Conservation (phyloP, 371 early-diverging fungal genomes). For the Actinomortierella wolfii region DNA sequence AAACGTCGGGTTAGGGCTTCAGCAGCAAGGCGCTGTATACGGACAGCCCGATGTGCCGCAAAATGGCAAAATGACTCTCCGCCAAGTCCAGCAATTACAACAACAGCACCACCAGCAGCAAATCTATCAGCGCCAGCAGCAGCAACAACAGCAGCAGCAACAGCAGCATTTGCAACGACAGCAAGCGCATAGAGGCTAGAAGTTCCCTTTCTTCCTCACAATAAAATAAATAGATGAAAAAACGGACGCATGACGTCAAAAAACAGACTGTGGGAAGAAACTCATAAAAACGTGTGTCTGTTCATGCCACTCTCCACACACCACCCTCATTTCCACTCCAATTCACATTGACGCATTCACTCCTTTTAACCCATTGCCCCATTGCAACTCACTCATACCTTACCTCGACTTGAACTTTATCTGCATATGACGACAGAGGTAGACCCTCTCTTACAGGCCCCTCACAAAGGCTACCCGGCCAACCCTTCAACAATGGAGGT, state of each 20-base stretch:
- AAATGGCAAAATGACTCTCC: conserved; percentile 36
- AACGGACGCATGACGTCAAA: not conserved
- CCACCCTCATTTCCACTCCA: too few relatives aligned
- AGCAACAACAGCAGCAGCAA: conserved; percentile 12
- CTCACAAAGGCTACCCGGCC: not conserved
- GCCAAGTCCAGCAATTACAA: conserved; percentile 39
- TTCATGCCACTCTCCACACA: not conserved
- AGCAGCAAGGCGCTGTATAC: conserved; percentile 14
- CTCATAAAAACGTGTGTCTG: not conserved
- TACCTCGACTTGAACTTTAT: too few relatives aligned
- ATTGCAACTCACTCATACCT: too few relatives aligned
- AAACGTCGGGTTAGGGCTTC: not conserved
- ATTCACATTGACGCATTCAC: not conserved
- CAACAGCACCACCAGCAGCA: conserved; percentile 28
- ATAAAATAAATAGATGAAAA: not conserved
- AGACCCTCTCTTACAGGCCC: conserved; percentile 3
- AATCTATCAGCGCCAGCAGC: conserved; percentile 33
- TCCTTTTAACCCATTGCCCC: not conserved
- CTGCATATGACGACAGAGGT: not conserved
- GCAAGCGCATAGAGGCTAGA: not conserved
- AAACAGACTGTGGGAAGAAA: too few relatives aligned
- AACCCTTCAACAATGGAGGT: not conserved
- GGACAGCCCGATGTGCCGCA: conserved; percentile 11
- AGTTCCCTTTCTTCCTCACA: too few relatives aligned
- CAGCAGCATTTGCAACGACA: conserved; percentile 5